Evolutionary conservation across 2,329 filamentous ascomycete genomes (phyloP).

Genomic region (Sporothrix mexicana): DNA sequence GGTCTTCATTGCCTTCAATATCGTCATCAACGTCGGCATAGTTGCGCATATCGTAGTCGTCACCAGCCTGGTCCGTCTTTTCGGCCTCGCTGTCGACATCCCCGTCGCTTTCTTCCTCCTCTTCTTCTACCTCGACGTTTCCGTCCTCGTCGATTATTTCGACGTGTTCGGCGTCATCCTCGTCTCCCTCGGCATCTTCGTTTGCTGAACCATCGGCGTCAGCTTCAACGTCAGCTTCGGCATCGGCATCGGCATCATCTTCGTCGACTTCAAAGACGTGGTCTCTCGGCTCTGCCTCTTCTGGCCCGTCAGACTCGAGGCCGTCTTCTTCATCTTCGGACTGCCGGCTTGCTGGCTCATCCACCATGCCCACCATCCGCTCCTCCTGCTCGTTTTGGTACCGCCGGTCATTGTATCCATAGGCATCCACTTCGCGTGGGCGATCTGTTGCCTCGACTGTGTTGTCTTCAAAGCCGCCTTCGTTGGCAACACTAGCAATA

Average conservation of each 20-base stretch:
- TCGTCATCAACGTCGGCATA: conserved; percentile 45
- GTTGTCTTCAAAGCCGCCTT: conserved; percentile 32
- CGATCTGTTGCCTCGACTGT: conserved; percentile 24
- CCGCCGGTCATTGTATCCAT: conserved; percentile 39
- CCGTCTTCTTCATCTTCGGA: conserved; percentile 37
- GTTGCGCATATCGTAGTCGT: conserved; percentile 44
- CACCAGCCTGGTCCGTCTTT: conserved; percentile 37
- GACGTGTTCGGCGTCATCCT: conserved; percentile 36
- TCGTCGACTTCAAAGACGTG: conserved; percentile 39
- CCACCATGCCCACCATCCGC: conserved; percentile 40
- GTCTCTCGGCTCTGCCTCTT: conserved; percentile 42
- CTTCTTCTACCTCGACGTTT: conserved; percentile 41
- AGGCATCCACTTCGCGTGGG: conserved; percentile 39
- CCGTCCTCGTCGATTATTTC: conserved; percentile 36
- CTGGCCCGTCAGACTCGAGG: conserved; percentile 44
- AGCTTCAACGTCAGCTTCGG: conserved; percentile 40
- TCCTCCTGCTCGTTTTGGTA: conserved; percentile 43
- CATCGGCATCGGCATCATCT: conserved; percentile 33
- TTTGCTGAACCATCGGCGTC: conserved; percentile 37
- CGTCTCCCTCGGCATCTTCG: conserved; percentile 37
- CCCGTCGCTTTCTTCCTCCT: conserved; percentile 39
- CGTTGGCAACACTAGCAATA: conserved; percentile 13
- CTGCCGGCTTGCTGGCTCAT: conserved; percentile 29
- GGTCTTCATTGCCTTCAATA: conserved; percentile 34
- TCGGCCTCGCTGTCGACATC: conserved; percentile 37